phyloP scores from a whole-genome alignment of 1,139 yeast species.

The Yamadazyma atlantica region DNA sequence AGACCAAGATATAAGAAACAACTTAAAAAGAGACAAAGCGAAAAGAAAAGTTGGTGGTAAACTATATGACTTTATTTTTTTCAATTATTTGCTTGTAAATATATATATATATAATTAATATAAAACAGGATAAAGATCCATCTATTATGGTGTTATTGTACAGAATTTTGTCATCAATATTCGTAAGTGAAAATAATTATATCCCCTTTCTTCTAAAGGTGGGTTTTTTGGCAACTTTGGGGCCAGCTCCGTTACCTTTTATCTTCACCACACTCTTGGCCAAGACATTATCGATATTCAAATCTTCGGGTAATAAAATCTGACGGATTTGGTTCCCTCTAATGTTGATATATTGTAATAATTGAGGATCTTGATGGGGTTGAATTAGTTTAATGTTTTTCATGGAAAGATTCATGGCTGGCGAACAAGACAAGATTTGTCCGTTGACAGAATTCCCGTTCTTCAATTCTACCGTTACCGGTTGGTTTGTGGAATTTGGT shows the following conservation, averaged over 20 bases:
- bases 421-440: conserved; percentile 73
- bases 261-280: conserved; percentile 41
- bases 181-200: neutral
- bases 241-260: conserved; percentile 45
- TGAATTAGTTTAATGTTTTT: conserved; percentile 79
- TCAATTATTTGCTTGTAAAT: conserved; percentile 1
- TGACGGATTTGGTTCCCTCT: conserved; percentile 91
- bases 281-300: conserved; percentile 76
- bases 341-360: conserved; percentile 76
- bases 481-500: conserved; percentile 64
- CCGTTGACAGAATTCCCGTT: conserved; percentile 63
- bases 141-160: neutral
- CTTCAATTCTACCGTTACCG: conserved; percentile 88
- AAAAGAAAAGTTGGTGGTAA: conserved; percentile 50
- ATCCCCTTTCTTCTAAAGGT: conserved; percentile 2
- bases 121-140: neutral
- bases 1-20: conserved; percentile 64
- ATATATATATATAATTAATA: neutral
- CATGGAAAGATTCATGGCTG: conserved; percentile 87
- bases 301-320: conserved; percentile 81
- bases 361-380: conserved; percentile 69
- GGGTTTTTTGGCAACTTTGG: conserved; percentile 15
- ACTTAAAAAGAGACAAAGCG: conserved; percentile 49
- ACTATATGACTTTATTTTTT: neutral
- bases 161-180: neutral